A percentile compares a stretch with the other conserved stretches of the same genome.
Evolutionary conservation across 352 stramenopile species (phyloP).

Genomic region (Globisporangium mamillatum): DNA sequence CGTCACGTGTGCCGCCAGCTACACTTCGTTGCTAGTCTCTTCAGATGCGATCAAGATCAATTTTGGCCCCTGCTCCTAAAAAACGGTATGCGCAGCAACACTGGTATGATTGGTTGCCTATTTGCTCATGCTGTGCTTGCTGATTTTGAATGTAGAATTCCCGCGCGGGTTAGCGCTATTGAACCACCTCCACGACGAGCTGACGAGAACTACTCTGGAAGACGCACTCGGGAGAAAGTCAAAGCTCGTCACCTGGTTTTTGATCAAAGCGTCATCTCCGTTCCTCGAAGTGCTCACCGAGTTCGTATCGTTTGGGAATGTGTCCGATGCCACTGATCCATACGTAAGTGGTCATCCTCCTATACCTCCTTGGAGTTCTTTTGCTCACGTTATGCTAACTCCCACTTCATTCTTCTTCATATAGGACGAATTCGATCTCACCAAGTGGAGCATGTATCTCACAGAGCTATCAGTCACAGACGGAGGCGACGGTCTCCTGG

Average conservation of each 20-base stretch:
- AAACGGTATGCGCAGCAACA: conserved; percentile 18
- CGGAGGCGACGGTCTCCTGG: conserved; percentile 34
- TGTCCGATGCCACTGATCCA: conserved; percentile 44
- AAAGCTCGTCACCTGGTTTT: conserved; percentile 46
- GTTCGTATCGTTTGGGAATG: conserved; percentile 43
- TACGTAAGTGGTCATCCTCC: conserved; percentile 35
- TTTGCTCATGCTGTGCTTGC: too few relatives aligned
- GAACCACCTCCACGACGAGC: conserved; percentile 39
- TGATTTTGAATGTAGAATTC: conserved; percentile 27
- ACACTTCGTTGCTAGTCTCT: conserved; percentile 25
- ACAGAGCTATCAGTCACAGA: conserved; percentile 23
- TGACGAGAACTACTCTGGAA: conserved; percentile 31
- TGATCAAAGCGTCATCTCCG: conserved; percentile 48
- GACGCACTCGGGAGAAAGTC: conserved; percentile 32
- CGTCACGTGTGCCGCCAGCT: conserved; percentile 31
- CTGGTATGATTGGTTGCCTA: not conserved
- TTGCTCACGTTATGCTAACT: not conserved
- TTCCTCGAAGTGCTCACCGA: conserved; percentile 51
- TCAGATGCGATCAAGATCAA: conserved; percentile 26
- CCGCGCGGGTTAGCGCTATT: conserved; percentile 50
- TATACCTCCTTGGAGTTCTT: not conserved
- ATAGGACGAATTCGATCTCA: conserved; percentile 48
- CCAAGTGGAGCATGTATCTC: conserved; percentile 37
- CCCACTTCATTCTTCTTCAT: not conserved
- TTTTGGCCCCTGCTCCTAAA: conserved; percentile 45